Conservation (phyloP, 2,329 filamentous ascomycete species). For the Trichothecium roseum region DNA sequence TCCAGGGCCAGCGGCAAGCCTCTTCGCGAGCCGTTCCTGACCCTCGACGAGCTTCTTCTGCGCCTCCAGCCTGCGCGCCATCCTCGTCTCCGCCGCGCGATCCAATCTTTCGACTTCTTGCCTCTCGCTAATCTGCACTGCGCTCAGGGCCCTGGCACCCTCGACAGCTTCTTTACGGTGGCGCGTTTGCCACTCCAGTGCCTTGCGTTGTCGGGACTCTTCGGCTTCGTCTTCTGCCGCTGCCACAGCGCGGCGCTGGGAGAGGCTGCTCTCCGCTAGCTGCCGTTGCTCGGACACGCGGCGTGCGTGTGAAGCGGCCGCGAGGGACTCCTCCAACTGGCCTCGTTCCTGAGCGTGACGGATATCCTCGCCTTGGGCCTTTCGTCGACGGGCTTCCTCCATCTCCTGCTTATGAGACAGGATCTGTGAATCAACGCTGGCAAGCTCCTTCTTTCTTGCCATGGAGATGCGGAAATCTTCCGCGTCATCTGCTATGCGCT, state of each 20-base stretch:
- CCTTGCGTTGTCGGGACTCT: slow-evolving; percentile 28
- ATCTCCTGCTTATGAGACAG: slow-evolving; percentile 36
- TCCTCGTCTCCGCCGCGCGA: slow-evolving; percentile 30
- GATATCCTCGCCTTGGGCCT: slow-evolving; percentile 35
- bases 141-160: slow-evolving; percentile 38
- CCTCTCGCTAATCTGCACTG: slow-evolving; percentile 37
- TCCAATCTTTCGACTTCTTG: slow-evolving; percentile 41
- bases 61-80: slow-evolving; percentile 34
- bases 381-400: slow-evolving; percentile 38
- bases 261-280: slow-evolving; percentile 33
- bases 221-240: slow-evolving; percentile 37
- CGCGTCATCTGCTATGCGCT: slow-evolving; percentile 32
- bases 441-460: slow-evolving; percentile 39
- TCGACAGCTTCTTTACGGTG: slow-evolving; percentile 34
- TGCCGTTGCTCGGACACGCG: slow-evolving; percentile 34
- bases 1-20: slow-evolving; percentile 29
- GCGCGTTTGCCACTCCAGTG: slow-evolving; percentile 38
- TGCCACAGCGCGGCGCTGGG: slow-evolving; percentile 32
- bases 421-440: slow-evolving; percentile 39
- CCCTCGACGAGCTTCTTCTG: slow-evolving; percentile 43
- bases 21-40: slow-evolving; percentile 27
- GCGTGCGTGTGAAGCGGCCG: slow-evolving; percentile 18
- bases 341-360: slow-evolving; percentile 31
- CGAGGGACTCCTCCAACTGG: slow-evolving; percentile 32
- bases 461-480: slow-evolving; percentile 39